Base-by-base conservation (phyloP, 352 stramenopile genomes). In the Globisporangium takayamanum region DNA sequence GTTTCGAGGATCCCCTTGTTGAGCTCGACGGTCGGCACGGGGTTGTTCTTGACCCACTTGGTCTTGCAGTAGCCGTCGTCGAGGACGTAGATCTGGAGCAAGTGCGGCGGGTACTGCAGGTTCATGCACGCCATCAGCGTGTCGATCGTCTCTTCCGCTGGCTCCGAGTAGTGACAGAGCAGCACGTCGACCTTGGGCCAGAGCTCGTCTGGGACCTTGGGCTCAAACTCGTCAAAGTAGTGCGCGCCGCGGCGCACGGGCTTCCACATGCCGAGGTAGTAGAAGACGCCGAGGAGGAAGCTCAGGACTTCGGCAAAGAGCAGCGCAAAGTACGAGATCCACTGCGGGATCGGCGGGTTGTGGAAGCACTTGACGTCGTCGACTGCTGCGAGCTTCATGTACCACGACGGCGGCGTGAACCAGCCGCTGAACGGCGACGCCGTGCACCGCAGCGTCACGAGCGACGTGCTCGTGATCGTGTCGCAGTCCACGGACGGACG, bases 241-340 rank as follows among this genome's bases (percentile, higher is more conserved):
- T 94, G 84, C 14, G 84, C 82, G 8, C 84, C 84, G 67, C 84
- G 84, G 72, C 82, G 84, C 53, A 94, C 84, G 5, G 84, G 84
- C 47, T 92, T 94, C 84, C 84, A 94, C 84, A 94, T 94, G 33
- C 84, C 84, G n/a, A 92, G 66, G 76, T 94, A 94, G 73, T 92
- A 94, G 26, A 94, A 63, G 4, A 76, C 60, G 39, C 82, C 76
- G 18, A 94, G 69, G 26, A 90, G 58, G 41, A 91, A 87, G 15
- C 65, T 87, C 18, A 94, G 51, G 16, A 89, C 30, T 49, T 94
- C 84, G 0, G 77, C 82, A 6, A 75, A 63, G 18, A 92, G 56
- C 53, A 94, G 63, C 18, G 77, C 73, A 50, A 92, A 92, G 69
- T 88, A 94, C 46, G 82, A 76, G 2, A 90, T 75, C 84, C 84